Base-by-base conservation (phyloP, 768 basidiomycete genomes). In the Xerocomus potaroensis region DNA sequence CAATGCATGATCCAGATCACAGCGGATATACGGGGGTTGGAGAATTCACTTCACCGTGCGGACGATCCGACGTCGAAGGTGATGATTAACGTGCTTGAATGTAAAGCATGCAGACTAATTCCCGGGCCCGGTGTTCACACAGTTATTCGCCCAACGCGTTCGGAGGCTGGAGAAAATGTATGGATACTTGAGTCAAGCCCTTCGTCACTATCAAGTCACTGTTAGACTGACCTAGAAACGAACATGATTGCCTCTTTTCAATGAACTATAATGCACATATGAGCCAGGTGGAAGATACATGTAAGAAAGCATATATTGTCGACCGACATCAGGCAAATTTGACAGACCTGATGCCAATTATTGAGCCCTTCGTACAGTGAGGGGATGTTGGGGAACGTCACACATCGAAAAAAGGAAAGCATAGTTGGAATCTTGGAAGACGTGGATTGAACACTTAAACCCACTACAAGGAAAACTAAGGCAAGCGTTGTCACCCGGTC, bases 131-230 rank as follows among this genome's bases (percentile, higher is more conserved):
- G 3, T 22, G 27, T 37, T 24, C 3, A 21, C n/a, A 3, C 7
- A 56, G 58, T 21, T 59, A 14, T 60, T 59, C 36, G 16, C 36
- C 37, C 31, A 29, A 11, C 58, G 58, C 12, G 38, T 59, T 29
- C 36, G 47, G 18, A 41, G 34, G 30, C 33, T 59, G 22, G 58
- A 59, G 40, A 41, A 1, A 4, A 41, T 59, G 54, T 59, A 59
- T 4, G 48, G 48, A 18, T 58, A 50, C 33, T 59, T 60, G 8
- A 54, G 56, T 21, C 51, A 36, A 23, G 58, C 59, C 6, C 58
- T 60, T 33, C 55, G 52, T 24, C 42, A 51, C 26, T 61, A 60
- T 32, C 58, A 60, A 19, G 44, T 51, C 43, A 59, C 44, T 6
- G 57, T 59, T 33, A 50, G 2, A 9, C 46, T 59, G 5, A 43